phyloP scores from a whole-genome alignment of 2,329 filamentous ascomycete genomes.

The Exophiala aquamarina region DNA sequence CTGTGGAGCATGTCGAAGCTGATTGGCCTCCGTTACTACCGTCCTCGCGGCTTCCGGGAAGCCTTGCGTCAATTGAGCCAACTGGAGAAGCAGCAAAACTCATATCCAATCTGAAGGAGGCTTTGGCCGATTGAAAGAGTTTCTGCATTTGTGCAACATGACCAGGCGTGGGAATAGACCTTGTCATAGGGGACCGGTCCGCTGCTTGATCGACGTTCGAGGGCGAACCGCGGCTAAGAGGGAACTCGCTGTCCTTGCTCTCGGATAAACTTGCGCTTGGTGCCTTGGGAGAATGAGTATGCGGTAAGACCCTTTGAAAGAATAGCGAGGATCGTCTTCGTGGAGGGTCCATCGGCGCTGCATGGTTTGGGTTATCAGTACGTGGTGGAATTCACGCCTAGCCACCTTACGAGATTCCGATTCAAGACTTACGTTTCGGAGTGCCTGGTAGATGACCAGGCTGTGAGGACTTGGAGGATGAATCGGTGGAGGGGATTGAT shows the following conservation, averaged over 20 bases:
- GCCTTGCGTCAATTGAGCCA: slow-evolving; percentile 27
- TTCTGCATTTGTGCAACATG: slow-evolving; percentile 28
- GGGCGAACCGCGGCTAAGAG: neutral
- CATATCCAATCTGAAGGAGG: slow-evolving; percentile 24
- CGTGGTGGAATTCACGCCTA: no score
- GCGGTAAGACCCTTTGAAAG: slow-evolving; percentile 22
- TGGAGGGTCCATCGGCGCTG: slow-evolving; percentile 27
- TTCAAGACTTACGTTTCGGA: slow-evolving; percentile 26
- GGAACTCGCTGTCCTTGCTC: neutral
- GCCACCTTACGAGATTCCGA: no score
- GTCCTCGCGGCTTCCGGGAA: slow-evolving; percentile 16
- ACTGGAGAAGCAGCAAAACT: slow-evolving; percentile 26
- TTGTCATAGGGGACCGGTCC: slow-evolving; percentile 8
- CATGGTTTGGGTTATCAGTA: neutral
- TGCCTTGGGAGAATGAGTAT: slow-evolving; percentile 15
- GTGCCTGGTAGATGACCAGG: slow-evolving; percentile 21
- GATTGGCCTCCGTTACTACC: neutral
- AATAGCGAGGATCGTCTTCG: slow-evolving; percentile 26
- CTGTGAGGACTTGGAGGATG: slow-evolving; percentile 15
- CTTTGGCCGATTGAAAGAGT: slow-evolving; percentile 27
- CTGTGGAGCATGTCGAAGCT: neutral
- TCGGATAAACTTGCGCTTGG: slow-evolving; percentile 3
- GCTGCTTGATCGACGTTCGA: neutral
- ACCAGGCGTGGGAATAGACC: slow-evolving; percentile 20
- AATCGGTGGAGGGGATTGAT: slow-evolving; percentile 17